These are phyloP conservation scores for Penicillium expansum DNA, from an alignment of 2,329 filamentous ascomycete species.

Conservation along the genomic window DNA sequence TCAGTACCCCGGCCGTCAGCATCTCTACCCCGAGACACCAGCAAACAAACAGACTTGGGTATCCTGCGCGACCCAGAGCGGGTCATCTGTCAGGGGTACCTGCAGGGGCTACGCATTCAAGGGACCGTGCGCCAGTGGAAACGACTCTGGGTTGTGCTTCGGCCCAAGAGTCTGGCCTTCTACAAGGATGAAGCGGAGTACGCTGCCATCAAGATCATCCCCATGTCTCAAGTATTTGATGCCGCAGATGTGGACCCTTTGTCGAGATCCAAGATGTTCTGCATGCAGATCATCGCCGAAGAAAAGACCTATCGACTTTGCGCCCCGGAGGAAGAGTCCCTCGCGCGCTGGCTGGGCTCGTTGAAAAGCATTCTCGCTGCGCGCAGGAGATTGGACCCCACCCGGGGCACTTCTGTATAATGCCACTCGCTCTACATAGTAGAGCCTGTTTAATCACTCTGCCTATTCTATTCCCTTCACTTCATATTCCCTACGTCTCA, in stretches of 20 bases:
- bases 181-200: conserved; percentile 96
- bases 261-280: conserved; percentile 78
- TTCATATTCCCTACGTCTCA: background rate
- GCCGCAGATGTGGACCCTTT: conserved; percentile 90
- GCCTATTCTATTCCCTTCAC: background rate
- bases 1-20: conserved; percentile 26
- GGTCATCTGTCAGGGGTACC: conserved; percentile 90
- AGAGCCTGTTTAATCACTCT: background rate
- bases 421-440: background rate
- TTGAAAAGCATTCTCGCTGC: conserved; percentile 68
- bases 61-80: conserved; percentile 70
- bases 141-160: conserved; percentile 86
- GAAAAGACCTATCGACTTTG: conserved; percentile 81
- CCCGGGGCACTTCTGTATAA: conserved; percentile 14
- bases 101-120: conserved; percentile 79
- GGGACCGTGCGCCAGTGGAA: conserved; percentile 87
- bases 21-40: conserved; percentile 51
- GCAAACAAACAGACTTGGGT: conserved; percentile 58
- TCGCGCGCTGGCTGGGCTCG: conserved; percentile 82
- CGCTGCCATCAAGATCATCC: conserved; percentile 75
- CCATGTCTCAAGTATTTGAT: conserved; percentile 75
- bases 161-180: conserved; percentile 77
- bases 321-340: conserved; percentile 72
- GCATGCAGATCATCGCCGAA: conserved; percentile 89
- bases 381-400: conserved; percentile 34